A percentile compares a stretch with the other conserved stretches of the same genome.
Evolutionary conservation across 352 stramenopile genomes (phyloP).

Genomic region (Globisporangium nunn): DNA sequence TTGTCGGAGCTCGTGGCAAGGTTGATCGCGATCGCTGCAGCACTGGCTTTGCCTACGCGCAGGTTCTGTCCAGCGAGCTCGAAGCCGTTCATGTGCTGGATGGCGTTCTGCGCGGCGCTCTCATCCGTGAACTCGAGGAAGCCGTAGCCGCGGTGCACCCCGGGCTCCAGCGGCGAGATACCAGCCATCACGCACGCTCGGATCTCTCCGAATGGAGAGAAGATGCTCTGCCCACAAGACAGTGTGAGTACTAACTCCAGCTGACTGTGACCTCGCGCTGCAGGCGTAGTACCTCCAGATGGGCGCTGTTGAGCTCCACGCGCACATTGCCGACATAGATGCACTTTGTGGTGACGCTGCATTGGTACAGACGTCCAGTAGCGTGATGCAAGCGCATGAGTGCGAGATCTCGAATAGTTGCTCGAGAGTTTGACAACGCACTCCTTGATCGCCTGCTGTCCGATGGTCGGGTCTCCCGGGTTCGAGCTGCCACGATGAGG

Average conservation of each 20-base stretch:
- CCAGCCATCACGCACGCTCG: conserved; percentile 59
- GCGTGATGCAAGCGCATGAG: not conserved
- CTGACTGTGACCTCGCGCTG: too few relatives aligned
- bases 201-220: conserved; percentile 67
- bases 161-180: conserved; percentile 44
- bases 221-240: conserved; percentile 45
- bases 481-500: conserved; percentile 65
- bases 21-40: conserved; percentile 59
- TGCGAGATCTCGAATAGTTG: not conserved
- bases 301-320: conserved; percentile 64
- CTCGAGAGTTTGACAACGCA: conserved; percentile 8
- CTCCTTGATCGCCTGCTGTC: conserved; percentile 74
- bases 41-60: conserved; percentile 72
- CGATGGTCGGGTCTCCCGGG: conserved; percentile 52
- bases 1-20: conserved; percentile 60
- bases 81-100: conserved; percentile 82
- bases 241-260: not conserved
- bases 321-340: conserved; percentile 69
- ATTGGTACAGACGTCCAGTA: not conserved
- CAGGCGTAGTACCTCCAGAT: conserved; percentile 41
- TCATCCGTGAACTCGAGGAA: conserved; percentile 73
- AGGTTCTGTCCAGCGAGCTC: conserved; percentile 67
- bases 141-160: conserved; percentile 61
- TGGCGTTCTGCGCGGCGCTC: conserved; percentile 46
- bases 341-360: conserved; percentile 62